Conservation (phyloP, 257 asterid species). For the Capsicum pubescens region DNA sequence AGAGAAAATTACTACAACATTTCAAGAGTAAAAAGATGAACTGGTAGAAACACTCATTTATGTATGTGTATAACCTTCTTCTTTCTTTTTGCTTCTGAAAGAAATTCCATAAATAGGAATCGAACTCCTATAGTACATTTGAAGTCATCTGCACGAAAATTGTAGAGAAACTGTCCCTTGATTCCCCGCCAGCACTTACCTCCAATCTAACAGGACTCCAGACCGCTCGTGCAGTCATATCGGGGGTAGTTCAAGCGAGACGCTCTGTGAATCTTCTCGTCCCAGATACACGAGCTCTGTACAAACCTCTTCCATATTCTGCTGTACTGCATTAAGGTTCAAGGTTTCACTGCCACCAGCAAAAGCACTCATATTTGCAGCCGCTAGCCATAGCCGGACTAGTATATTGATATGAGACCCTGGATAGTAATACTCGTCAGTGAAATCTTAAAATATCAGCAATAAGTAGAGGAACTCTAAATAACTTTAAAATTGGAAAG, state of each 20-base stretch:
- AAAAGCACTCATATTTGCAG: slow-evolving; percentile 21
- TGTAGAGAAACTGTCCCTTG: not conserved
- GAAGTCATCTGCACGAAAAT: not conserved
- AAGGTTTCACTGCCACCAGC: not conserved
- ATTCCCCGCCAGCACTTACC: not conserved
- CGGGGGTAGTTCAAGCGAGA: not conserved
- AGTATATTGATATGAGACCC: slow-evolving; percentile 8
- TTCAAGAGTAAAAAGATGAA: not conserved
- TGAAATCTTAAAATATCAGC: not conserved
- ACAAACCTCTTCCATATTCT: slow-evolving; percentile 3
- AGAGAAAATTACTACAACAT: not conserved
- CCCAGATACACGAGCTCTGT: slow-evolving; percentile 20
- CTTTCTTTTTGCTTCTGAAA: not conserved
- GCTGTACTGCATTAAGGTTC: not conserved
- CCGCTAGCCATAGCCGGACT: not conserved
- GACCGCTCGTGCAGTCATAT: not conserved
- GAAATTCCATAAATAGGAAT: not conserved
- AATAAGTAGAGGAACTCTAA: not conserved
- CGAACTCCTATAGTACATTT: slow-evolving; percentile 3
- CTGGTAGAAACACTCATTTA: not conserved
- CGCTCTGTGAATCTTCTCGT: not conserved
- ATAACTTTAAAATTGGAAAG: not conserved
- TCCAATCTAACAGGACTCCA: not conserved
- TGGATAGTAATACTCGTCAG: not conserved
- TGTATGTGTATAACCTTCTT: not conserved